Conservation (phyloP, 495 filamentous ascomycete genomes). For the Trichoderma orchidacearum region DNA sequence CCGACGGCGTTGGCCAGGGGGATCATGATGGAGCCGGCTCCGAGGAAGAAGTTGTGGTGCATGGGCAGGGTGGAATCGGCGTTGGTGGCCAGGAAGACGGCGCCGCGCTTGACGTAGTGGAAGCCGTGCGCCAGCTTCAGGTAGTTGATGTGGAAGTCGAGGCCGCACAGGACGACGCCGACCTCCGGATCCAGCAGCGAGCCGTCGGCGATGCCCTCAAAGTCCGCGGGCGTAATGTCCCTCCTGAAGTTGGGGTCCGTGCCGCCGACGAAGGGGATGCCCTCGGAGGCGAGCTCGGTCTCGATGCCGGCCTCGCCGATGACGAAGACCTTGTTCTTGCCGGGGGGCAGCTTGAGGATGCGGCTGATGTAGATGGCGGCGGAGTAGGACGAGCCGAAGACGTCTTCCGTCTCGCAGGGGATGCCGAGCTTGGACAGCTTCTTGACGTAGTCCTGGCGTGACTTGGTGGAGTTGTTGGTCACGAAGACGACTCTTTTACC, state of each 20-base stretch:
- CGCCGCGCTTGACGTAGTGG: conserved; percentile 73
- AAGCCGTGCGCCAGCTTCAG: conserved; percentile 72
- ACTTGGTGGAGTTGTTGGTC: conserved; percentile 98
- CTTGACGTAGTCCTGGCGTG: conserved; percentile 78
- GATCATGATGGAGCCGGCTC: conserved; percentile 71
- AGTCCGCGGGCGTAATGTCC: conserved; percentile 68
- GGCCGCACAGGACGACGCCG: conserved; percentile 72
- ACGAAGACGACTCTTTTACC: conserved; percentile 93
- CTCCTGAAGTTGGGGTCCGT: conserved; percentile 69
- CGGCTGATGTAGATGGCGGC: conserved; percentile 92
- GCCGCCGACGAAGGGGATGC: conserved; percentile 71
- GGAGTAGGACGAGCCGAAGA: conserved; percentile 92
- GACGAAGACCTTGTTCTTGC: conserved; percentile 85
- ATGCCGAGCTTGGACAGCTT: conserved; percentile 80
- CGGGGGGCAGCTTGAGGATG: conserved; percentile 61
- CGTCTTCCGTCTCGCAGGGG: conserved; percentile 62
- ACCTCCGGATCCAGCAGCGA: conserved; percentile 73
- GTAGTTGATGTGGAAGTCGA: conserved; percentile 92
- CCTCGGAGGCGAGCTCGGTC: conserved; percentile 65
- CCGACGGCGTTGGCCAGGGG: conserved; percentile 65
- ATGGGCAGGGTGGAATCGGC: conserved; percentile 75
- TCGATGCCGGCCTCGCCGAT: conserved; percentile 88
- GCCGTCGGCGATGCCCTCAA: conserved; percentile 58
- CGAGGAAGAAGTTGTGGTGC: conserved; percentile 71
- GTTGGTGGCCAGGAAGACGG: conserved; percentile 91